Base-by-base conservation (phyloP, 2,329 filamentous ascomycete species). In the Fusarium euwallaceae region DNA sequence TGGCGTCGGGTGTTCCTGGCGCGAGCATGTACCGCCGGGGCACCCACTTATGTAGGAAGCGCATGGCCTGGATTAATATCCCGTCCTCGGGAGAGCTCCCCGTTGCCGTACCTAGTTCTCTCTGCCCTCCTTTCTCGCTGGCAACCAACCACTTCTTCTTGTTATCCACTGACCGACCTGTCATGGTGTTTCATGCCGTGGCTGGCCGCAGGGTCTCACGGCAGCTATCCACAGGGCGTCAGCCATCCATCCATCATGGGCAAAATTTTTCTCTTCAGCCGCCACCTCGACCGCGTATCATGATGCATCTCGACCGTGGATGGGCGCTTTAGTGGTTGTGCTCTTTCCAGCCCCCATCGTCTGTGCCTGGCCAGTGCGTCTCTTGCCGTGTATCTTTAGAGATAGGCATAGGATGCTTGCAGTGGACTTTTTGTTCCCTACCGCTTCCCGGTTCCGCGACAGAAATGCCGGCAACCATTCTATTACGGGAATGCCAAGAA, bases 1-100 rank as follows among this genome's bases (percentile, higher is more conserved):
- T 76, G 74, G 75, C 75, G 67, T 53, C 67, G 69, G 69, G 61
- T 71, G 71, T 75, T 68, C 69, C 63, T 69, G 72, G 71, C 58
- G 65, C 39, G 41, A 64, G 48, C 55, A 53, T 56, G 61, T 76
- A 74, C 75, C 67, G 62, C 69, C 53, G 55, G 62, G 55, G 64
- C 61, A 76, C 68, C 72, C 72, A 62, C 68, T 75, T 73, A 71
- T 70, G 71, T 73, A 74, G 48, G 60, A 74, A 61, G 67, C 61
- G 69, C 43, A 59, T 61, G 51, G 51, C 45, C 69, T 70, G 65
- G 67, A 41, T 61, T 66, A 75, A 66, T 61, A 72, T 70, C 66
- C 72, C 65, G 60, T 73, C 71, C 62, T 61, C 67, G 67, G 66
- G 68, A 67, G 67, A 72, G 36, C 62, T 55, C 41, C 72, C 75